phyloP scores from a whole-genome alignment of 768 basidiomycete species.

The Serendipita sp. region DNA sequence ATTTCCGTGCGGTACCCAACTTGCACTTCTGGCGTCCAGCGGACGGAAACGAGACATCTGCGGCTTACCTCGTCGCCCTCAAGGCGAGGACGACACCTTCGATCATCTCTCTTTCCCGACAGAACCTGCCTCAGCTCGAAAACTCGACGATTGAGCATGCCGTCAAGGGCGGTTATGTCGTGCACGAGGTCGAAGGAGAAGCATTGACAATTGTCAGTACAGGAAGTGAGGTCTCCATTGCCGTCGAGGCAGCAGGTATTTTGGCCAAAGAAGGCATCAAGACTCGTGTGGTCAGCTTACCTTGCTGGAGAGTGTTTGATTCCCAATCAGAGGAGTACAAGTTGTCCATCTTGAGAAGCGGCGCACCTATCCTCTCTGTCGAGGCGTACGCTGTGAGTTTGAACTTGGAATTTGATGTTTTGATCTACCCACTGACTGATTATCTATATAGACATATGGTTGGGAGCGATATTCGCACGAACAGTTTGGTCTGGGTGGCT shows the following conservation, averaged over 20 bases:
- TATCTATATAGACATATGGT: conserved; percentile 37
- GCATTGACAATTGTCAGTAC: conserved; percentile 79
- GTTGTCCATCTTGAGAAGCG: conserved; percentile 72
- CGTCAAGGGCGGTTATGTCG: conserved; percentile 71
- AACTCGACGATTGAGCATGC: conserved; percentile 76
- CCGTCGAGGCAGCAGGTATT: conserved; percentile 68
- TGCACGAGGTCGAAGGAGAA: conserved; percentile 64
- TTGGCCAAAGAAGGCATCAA: conserved; percentile 65
- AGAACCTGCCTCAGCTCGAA: conserved; percentile 87
- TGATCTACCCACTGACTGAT: conserved; percentile 5
- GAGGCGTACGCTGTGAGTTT: conserved; percentile 55
- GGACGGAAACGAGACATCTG: conserved; percentile 95
- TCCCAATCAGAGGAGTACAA: conserved; percentile 65
- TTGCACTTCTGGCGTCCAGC: conserved; percentile 85
- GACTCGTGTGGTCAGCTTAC: conserved; percentile 71
- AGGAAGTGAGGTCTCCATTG: conserved; percentile 81
- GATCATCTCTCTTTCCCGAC: conserved; percentile 65
- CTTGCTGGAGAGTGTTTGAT: conserved; percentile 82
- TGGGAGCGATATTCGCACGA: conserved; percentile 89
- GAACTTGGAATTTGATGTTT: neutral
- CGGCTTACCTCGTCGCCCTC: conserved; percentile 70
- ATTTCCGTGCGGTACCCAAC: conserved; percentile 82
- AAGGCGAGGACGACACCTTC: conserved; percentile 65
- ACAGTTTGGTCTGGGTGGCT: conserved; percentile 58
- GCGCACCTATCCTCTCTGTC: conserved; percentile 76